These are phyloP conservation scores for Cubamyces lactineus DNA, from an alignment of 768 basidiomycete species.

Conservation along the genomic window DNA sequence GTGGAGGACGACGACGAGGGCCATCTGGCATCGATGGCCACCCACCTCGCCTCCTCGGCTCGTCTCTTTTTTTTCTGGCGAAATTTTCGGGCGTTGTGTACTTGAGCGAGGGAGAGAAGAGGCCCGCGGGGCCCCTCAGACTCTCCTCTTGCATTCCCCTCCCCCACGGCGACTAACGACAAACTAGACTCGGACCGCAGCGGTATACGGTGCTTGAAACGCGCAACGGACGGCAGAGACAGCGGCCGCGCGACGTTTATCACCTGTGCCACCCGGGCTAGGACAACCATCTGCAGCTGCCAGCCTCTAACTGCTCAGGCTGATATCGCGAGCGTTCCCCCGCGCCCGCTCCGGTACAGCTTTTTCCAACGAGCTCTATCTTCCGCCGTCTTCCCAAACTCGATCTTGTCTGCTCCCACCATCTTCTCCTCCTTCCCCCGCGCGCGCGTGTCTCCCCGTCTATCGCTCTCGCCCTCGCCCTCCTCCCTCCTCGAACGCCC, in stretches of 20 bases:
- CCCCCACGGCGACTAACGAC: not conserved
- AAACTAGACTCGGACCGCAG: not conserved
- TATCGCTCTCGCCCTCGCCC: constrained; percentile 3
- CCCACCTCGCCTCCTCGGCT: not conserved
- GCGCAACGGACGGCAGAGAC: no score
- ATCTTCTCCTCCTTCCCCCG: constrained; percentile 1
- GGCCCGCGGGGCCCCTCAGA: not conserved
- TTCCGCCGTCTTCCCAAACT: not conserved
- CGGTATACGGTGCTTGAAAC: not conserved
- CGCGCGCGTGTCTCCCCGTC: not conserved
- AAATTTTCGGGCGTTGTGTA: constrained; percentile 9
- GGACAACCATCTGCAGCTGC: constrained; percentile 13
- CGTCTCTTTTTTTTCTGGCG: constrained; percentile 8
- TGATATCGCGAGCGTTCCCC: not conserved
- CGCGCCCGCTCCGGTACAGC: not conserved
- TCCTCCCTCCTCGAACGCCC: not conserved
- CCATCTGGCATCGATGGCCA: constrained; percentile 6
- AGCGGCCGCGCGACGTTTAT: no score
- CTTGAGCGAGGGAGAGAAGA: not conserved
- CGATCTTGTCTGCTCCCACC: not conserved
- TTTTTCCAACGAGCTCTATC: not conserved
- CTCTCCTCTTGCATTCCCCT: not conserved
- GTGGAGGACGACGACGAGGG: not conserved
- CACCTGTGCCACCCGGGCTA: no score
- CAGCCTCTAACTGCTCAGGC: not conserved